Evolutionary conservation across 2,329 filamentous ascomycete genomes (phyloP), one percentile per base, ranked within the genome.

Genomic region (Purpureocillium takamizusanense): DNA sequence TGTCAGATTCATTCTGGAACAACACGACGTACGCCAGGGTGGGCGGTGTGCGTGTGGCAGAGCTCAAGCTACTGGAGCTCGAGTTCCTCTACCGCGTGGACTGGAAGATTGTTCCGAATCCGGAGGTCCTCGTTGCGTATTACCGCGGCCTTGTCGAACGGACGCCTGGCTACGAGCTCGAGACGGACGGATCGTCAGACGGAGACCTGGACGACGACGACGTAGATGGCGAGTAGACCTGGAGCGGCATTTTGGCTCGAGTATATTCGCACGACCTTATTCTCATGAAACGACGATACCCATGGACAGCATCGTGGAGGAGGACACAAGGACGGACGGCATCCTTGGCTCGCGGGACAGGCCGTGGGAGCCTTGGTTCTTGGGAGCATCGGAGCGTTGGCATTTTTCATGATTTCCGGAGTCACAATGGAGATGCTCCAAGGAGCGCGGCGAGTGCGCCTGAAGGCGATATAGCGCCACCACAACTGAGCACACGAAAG

Each of bases 1-100:
- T 98, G 11, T 95, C 88, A 25, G 92, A 98, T 60, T 88, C 85
- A 23, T 98, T 98, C 59, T 95, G 92, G 88, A 97, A 94, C 45
- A 98, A 98, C 62, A 86, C 86, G 21, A 94, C 90, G 1, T 98
- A 98, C 57, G 89, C 92, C 29, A 76, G 87, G 39, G 89, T 98
- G 1, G 92, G 92, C 5, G 92, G 92, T 45, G 88, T 98, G 36
- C 88, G 86, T 48, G 73, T 95, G 29, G 80, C 83, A 35, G 92
- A 98, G 61, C 66, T 98, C 46, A 94, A 92, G 42, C 69, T 95
- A 40, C 68, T 98, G 9, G 92, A 98, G 59, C 72, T 98, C 23
- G 92, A 98, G 53, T 95, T 98, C 49, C 66, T 98, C 25, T 87
- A 89, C 55, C 74, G 86, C 38, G 83, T 98, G 21, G 86, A 95